Conservation (phyloP, 2,329 filamentous ascomycete genomes). For the Trichophaea hybrida region DNA sequence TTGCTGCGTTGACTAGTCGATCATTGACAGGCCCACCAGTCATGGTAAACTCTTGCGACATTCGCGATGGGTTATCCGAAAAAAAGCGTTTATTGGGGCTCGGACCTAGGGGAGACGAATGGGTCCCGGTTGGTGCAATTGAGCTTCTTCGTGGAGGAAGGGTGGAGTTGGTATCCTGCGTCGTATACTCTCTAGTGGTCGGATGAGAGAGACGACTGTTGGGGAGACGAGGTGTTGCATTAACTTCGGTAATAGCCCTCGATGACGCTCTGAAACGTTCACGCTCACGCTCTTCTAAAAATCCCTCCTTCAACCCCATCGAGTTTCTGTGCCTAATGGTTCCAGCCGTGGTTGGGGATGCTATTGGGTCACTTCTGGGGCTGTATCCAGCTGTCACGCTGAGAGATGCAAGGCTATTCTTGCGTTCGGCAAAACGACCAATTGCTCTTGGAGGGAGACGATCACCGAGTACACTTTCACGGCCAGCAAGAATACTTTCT, state of each 20-base stretch:
- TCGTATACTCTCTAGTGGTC: conserved; percentile 9
- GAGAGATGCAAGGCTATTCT: conserved; percentile 15
- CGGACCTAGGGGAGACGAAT: conserved; percentile 9
- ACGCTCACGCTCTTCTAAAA: conserved; percentile 35
- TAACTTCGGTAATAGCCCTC: conserved; percentile 44
- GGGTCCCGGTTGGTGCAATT: not conserved
- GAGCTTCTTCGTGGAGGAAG: conserved; percentile 9
- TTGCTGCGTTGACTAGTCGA: not conserved
- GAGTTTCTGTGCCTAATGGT: conserved; percentile 11
- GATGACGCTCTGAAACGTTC: conserved; percentile 43
- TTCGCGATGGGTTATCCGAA: not conserved
- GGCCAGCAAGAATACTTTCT: conserved; percentile 10
- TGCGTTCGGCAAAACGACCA: conserved; percentile 17
- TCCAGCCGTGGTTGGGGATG: conserved; percentile 4
- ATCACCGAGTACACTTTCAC: conserved; percentile 8
- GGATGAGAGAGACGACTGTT: not conserved
- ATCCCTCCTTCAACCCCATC: conserved; percentile 16
- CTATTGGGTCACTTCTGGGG: conserved; percentile 23
- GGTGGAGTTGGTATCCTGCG: conserved; percentile 1
- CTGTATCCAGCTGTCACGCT: conserved; percentile 12
- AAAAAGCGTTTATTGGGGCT: not conserved
- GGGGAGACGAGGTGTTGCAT: not conserved
- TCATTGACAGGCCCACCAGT: not conserved
- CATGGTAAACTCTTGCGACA: not conserved
- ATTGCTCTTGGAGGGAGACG: conserved; percentile 4